Base-by-base conservation (phyloP, 768 basidiomycete genomes). In the Hirschioporus abietinus region DNA sequence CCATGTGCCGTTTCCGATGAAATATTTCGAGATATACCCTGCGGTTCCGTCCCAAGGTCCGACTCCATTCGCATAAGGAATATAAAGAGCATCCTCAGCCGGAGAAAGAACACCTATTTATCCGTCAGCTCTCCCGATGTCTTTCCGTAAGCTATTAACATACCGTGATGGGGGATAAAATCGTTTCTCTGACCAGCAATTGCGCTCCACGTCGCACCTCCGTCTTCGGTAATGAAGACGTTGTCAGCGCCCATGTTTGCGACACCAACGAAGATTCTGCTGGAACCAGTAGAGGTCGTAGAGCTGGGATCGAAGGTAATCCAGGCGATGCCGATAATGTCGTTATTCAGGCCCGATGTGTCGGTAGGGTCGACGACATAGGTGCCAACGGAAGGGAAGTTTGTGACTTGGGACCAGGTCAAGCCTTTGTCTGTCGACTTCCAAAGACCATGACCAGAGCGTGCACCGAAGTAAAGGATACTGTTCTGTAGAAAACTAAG, bases 211-310 rank as follows among this genome's bases (percentile, higher is more conserved):
- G 71, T 66, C 9, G 69, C 27, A 30, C 71, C 71, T 20, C 59
- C 68, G 30, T 72, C 63, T 30, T 60, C 68, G 1, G 67, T 63
- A n/a, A 62, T 35, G 61, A 59, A 72, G 15, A 72, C 65, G 63
- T 66, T 70, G 25, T 65, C 63, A 12, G 66, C 25, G 24, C 67
- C 69, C n/a, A 69, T 61, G 58, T 64, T 69, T 7, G 70, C 70
- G 58, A 72, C 71, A 58, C 71, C 71, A 60, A 70, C 71, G 62
- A 72, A 72, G 64, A 72, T 72, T 23, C 71, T 70, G 35, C 34
- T 35, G 8, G 63, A 35, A 27, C 63, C 63, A 20, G 7, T 25
- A n/a, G 62, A 42, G 18, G 69, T 71, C 2, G 24, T 61, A 25
- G 60, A 61, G 25, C 64, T 66, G 27, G 58, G 34, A 57, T 71